A percentile compares a stretch with the other conserved stretches of the same genome.
phyloP scores from a whole-genome alignment of 768 basidiomycete genomes.

The Leccinum rimulosum region DNA sequence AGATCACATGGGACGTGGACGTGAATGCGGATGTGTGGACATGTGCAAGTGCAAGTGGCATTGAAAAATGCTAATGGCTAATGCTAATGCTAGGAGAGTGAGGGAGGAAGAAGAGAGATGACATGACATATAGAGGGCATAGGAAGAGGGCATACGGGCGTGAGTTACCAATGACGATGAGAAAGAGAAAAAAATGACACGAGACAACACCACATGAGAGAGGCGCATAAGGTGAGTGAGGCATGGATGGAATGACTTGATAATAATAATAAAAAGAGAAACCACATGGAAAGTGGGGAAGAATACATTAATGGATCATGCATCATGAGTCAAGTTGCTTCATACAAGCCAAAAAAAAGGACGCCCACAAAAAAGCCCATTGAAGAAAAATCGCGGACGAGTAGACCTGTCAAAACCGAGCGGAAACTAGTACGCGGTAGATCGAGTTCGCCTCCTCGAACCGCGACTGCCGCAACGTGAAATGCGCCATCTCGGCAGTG shows the following conservation, averaged over 20 bases:
- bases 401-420: conserved; percentile 27
- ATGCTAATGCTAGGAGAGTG: not conserved
- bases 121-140: not conserved
- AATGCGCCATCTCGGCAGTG: conserved; percentile 75
- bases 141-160: not conserved
- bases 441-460: conserved; percentile 76
- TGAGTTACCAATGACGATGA: not conserved
- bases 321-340: conserved; percentile 7
- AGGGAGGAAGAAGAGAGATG: not conserved
- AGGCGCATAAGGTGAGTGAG: not conserved
- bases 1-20: not conserved
- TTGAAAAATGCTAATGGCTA: not conserved
- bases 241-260: not conserved
- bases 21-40: not conserved
- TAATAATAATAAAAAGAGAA: not conserved
- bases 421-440: conserved; percentile 59
- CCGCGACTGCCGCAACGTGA: conserved; percentile 65
- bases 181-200: not conserved
- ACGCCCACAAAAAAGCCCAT: conserved; percentile 2
- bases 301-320: not conserved
- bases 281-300: not conserved
- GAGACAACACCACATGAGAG: not conserved
- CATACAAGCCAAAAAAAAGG: conserved; percentile 17
- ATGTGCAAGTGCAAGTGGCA: not conserved
- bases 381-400: conserved; percentile 1